These are phyloP conservation scores for Naganishia albida DNA, from an alignment of 1,284 basidiomycete genomes.

Conservation along the genomic window DNA sequence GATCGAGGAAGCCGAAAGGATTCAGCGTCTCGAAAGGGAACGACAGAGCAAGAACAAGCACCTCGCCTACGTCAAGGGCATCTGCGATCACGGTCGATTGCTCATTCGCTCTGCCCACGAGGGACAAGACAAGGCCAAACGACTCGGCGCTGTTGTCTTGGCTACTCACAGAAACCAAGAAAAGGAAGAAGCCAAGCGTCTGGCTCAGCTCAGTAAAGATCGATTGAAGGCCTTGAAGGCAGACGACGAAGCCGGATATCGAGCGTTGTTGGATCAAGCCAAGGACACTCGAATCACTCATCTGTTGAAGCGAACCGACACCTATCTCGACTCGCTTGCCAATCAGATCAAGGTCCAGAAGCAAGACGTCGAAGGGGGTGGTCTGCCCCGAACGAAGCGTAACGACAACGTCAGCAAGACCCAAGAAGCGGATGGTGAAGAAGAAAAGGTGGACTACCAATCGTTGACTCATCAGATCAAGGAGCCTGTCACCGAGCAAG, in stretches of 20 bases:
- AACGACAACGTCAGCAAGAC: constrained; percentile 68
- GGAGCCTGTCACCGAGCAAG: constrained; percentile 84
- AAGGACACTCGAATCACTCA: constrained; percentile 99
- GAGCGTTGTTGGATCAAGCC: constrained; percentile 98
- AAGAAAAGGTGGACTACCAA: constrained; percentile 88
- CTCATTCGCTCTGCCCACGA: constrained; percentile 60
- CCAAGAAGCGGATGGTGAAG: constrained; percentile 63
- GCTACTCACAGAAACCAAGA: constrained; percentile 58
- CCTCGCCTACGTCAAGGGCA: constrained; percentile 86
- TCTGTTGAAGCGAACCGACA: constrained; percentile 88
- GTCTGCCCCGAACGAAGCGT: constrained; percentile 54
- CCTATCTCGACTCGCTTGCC: constrained; percentile 91
- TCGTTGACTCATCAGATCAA: constrained; percentile 91
- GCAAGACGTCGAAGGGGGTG: constrained; percentile 64
- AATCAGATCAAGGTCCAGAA: constrained; percentile 95
- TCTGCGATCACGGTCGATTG: constrained; percentile 81
- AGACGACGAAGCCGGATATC: constrained; percentile 98
- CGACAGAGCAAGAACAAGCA: constrained; percentile 94
- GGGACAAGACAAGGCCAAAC: constrained; percentile 48
- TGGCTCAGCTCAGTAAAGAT: constrained; percentile 95
- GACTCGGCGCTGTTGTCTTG: constrained; percentile 56
- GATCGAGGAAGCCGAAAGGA: constrained; percentile 87
- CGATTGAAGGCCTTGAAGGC: constrained; percentile 97
- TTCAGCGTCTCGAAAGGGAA: constrained; percentile 89
- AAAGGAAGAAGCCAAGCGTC: constrained; percentile 63